A percentile compares a stretch with the other conserved stretches of the same genome.
Conservation (phyloP, 2,329 filamentous ascomycete species). For the Chaetomium globosum region DNA sequence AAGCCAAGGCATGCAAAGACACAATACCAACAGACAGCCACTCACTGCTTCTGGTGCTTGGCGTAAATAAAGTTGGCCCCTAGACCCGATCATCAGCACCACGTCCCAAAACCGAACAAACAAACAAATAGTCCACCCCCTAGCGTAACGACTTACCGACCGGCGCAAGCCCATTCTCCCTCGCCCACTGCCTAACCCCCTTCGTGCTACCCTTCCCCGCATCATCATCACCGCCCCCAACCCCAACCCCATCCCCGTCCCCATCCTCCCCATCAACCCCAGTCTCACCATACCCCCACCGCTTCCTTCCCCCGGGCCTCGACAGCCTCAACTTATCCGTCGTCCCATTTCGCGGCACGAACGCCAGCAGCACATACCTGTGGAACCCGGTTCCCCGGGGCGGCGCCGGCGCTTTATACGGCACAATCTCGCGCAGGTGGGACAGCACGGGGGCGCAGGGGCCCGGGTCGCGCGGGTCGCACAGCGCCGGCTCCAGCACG, state of each 20-base stretch:
- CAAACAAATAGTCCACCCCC: not conserved
- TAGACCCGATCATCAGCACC: slow-evolving; percentile 19
- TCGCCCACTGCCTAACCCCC: slow-evolving; percentile 47
- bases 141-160: slow-evolving; percentile 43
- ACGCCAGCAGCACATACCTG: slow-evolving; percentile 49
- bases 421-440: slow-evolving; percentile 43
- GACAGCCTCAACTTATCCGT: slow-evolving; percentile 42
- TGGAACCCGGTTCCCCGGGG: slow-evolving; percentile 49
- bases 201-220: slow-evolving; percentile 23
- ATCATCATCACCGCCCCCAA: slow-evolving; percentile 34
- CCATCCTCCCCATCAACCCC: slow-evolving; percentile 39
- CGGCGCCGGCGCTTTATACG: slow-evolving; percentile 48
- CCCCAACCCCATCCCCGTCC: slow-evolving; percentile 45
- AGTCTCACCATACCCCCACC: slow-evolving; percentile 47
- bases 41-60: slow-evolving; percentile 44
- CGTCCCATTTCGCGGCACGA: slow-evolving; percentile 46
- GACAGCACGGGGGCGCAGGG: slow-evolving; percentile 11
- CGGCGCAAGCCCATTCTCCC: slow-evolving; percentile 46
- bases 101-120: not conserved
- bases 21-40: not conserved
- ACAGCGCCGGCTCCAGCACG: slow-evolving; percentile 14
- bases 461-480: slow-evolving; percentile 21
- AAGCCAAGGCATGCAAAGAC: no score
- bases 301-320: slow-evolving; percentile 44
- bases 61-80: slow-evolving; percentile 50